Evolutionary conservation across 2,329 filamentous ascomycete species (phyloP).

Genomic region (Ophiosphaerella herpotricha): DNA sequence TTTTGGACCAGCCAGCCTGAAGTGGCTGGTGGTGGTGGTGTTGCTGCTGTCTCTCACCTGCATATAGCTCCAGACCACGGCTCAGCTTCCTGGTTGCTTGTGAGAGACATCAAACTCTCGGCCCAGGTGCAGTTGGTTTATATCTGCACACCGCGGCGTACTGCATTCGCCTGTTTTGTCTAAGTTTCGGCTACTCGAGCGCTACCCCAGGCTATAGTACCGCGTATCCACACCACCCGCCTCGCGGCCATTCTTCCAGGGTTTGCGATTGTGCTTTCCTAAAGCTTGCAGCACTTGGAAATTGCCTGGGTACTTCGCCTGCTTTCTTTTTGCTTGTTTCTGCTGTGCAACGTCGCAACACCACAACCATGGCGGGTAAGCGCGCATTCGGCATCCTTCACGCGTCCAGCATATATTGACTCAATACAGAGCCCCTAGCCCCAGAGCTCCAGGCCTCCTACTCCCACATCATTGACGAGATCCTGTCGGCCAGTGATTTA

Average conservation of each 20-base stretch:
- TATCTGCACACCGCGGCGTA: no score
- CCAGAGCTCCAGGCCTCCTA: slow-evolving; percentile 56
- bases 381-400: slow-evolving; percentile 1
- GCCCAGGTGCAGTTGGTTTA: no score
- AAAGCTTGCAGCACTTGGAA: background rate
- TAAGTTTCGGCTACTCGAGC: no score
- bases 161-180: no score
- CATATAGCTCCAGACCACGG: slow-evolving; percentile 16
- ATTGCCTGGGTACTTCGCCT: background rate
- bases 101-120: slow-evolving; percentile 5
- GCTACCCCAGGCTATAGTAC: no score
- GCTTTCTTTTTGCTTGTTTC: slow-evolving; percentile 1
- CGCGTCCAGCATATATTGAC: slow-evolving; percentile 16
- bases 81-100: slow-evolving; percentile 10
- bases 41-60: slow-evolving; percentile 15
- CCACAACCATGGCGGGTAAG: slow-evolving; percentile 39
- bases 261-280: no score
- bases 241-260: no score
- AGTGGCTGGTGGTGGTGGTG: slow-evolving; percentile 4
- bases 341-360: slow-evolving; percentile 1
- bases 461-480: slow-evolving; percentile 65
- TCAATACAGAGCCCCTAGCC: slow-evolving; percentile 45
- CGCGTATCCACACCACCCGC: no score
- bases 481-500: slow-evolving; percentile 64
- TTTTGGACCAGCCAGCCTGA: slow-evolving; percentile 22